A percentile compares a stretch with the other conserved stretches of the same genome.
Evolutionary conservation across 1,284 basidiomycete species (phyloP).

Genomic region (Leccinum subrobustum): DNA sequence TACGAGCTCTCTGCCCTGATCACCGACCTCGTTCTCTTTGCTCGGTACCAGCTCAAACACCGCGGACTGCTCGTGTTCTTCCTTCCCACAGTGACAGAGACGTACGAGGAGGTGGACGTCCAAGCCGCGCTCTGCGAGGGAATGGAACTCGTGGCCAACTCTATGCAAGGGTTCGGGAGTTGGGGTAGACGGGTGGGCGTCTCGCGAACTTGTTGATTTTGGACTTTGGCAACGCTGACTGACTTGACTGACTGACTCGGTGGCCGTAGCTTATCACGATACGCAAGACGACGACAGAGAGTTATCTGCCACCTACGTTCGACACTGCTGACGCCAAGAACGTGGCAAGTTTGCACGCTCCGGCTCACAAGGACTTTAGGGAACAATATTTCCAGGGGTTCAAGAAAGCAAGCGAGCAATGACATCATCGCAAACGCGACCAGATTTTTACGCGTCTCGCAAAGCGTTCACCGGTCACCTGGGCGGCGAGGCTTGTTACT

Average conservation of each 20-base stretch:
- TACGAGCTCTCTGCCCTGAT: slow-evolving; percentile 91
- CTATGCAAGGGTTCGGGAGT: slow-evolving; percentile 91
- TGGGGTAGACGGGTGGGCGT: slow-evolving; percentile 87
- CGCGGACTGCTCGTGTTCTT: slow-evolving; percentile 93
- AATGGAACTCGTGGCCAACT: slow-evolving; percentile 87
- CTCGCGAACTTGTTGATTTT: background rate
- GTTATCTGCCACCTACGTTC: slow-evolving; percentile 54
- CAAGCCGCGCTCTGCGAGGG: slow-evolving; percentile 74
- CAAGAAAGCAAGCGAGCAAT: slow-evolving; percentile 38
- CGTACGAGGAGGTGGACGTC: slow-evolving; percentile 86
- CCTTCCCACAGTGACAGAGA: slow-evolving; percentile 88
- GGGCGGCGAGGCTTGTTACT: too few species aligned
- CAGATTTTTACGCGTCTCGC: background rate
- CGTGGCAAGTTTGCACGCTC: slow-evolving; percentile 42
- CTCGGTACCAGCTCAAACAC: slow-evolving; percentile 84
- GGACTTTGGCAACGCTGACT: background rate
- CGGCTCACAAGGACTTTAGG: slow-evolving; percentile 77
- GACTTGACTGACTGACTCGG: slow-evolving; percentile 2
- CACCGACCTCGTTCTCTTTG: slow-evolving; percentile 78
- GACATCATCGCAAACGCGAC: too few species aligned
- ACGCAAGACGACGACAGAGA: slow-evolving; percentile 59
- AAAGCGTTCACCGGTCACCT: too few species aligned
- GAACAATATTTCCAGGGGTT: slow-evolving; percentile 83
- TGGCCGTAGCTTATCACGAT: slow-evolving; percentile 80
- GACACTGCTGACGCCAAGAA: slow-evolving; percentile 23